Evolutionary conservation across 768 basidiomycete genomes (phyloP).

Genomic region (Terana coerulea): DNA sequence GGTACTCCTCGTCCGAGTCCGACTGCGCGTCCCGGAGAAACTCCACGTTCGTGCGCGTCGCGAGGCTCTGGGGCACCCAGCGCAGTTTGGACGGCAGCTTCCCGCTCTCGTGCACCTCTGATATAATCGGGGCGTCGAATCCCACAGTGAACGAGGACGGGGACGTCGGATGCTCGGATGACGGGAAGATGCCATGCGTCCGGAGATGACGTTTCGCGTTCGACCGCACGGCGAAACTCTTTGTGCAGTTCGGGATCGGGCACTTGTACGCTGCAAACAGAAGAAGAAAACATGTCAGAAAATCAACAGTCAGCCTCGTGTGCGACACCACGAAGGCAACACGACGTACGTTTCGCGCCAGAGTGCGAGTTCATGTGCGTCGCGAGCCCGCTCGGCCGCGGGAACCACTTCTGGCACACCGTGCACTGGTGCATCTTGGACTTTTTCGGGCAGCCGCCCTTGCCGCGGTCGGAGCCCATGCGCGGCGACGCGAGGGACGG

Average conservation of each 20-base stretch:
- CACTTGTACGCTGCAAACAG: slow-evolving; percentile 41
- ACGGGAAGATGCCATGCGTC: slow-evolving; percentile 58
- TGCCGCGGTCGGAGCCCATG: slow-evolving; percentile 5
- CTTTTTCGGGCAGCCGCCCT: slow-evolving; percentile 28
- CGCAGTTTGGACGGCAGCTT: slow-evolving; percentile 32
- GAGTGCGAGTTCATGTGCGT: slow-evolving; percentile 54
- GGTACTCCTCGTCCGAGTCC: slow-evolving; percentile 28
- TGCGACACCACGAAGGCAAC: background rate
- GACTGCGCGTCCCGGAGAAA: slow-evolving; percentile 25
- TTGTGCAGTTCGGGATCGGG: slow-evolving; percentile 54
- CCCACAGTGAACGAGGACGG: slow-evolving; percentile 35
- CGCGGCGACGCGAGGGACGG: slow-evolving; percentile 9
- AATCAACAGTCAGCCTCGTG: background rate
- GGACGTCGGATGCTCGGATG: slow-evolving; percentile 23
- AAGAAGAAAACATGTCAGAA: background rate
- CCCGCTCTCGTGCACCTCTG: slow-evolving; percentile 37
- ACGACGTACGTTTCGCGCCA: slow-evolving; percentile 44
- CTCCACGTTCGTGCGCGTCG: slow-evolving; percentile 28
- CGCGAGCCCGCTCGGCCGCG: slow-evolving; percentile 46
- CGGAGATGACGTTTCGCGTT: slow-evolving; percentile 79
- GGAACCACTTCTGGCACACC: slow-evolving; percentile 43
- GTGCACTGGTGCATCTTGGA: slow-evolving; percentile 48
- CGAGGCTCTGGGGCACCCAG: slow-evolving; percentile 39
- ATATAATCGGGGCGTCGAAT: slow-evolving; percentile 44
- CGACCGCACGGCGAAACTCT: slow-evolving; percentile 73